A percentile compares a stretch with the other conserved stretches of the same genome.
These are phyloP conservation scores for Leccinum disarticulatum DNA, from an alignment of 768 basidiomycete genomes.

Conservation along the genomic window DNA sequence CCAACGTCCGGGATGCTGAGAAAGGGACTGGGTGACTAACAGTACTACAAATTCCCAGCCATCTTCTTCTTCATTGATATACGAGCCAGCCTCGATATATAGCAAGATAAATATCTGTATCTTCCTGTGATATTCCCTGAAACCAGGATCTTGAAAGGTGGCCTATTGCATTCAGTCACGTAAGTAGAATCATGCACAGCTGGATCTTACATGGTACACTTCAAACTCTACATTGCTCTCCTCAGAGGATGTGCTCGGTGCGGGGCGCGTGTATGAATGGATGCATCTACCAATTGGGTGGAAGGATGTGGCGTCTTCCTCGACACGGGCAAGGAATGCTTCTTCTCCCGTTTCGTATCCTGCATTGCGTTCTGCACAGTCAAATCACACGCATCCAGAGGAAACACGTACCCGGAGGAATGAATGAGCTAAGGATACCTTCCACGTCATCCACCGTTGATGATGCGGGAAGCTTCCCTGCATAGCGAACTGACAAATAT, in stretches of 20 bases:
- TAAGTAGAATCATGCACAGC: not conserved
- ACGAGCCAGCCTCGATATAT: conserved; percentile 95
- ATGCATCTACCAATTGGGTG: conserved; percentile 75
- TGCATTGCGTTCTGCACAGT: conserved; percentile 25
- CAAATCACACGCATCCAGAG: not conserved
- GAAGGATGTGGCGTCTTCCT: conserved; percentile 77
- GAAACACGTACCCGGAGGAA: conserved; percentile 59
- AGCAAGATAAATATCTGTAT: conserved; percentile 95
- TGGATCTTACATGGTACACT: conserved; percentile 78
- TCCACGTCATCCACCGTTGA: conserved; percentile 88
- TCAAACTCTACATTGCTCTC: conserved; percentile 73
- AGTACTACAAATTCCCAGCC: conserved; percentile 90
- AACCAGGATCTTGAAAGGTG: conserved; percentile 84
- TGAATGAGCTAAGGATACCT: conserved; percentile 68
- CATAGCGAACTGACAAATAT: conserved; percentile 68
- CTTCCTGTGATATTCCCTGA: conserved; percentile 83
- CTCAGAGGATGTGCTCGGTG: conserved; percentile 43
- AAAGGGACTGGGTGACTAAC: conserved; percentile 46
- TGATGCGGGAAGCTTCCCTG: conserved; percentile 60
- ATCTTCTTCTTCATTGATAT: conserved; percentile 91
- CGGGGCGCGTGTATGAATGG: conserved; percentile 69
- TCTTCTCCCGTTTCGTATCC: conserved; percentile 70
- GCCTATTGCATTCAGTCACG: conserved; percentile 45
- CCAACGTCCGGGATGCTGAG: not conserved
- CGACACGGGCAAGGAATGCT: conserved; percentile 67